Percentiles rank a stretch among this genome's conserved stretches.
These are phyloP conservation scores for Actinidia arguta DNA, from an alignment of 179 eudicot species.

Conservation along the genomic window DNA sequence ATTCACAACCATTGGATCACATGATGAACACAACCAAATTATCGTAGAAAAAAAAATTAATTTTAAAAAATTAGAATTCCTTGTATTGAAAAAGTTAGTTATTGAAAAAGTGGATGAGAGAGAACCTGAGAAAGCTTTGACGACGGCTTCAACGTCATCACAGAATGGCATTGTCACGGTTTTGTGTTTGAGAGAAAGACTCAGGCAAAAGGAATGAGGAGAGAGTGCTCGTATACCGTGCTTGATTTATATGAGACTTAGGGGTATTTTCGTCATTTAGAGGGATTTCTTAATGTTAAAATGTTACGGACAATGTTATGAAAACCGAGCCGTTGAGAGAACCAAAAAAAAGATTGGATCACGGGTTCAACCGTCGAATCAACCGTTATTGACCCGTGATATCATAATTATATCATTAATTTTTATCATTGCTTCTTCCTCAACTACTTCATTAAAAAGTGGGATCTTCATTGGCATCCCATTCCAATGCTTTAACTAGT, in stretches of 20 bases:
- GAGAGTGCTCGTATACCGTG: neutral
- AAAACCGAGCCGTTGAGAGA: no score
- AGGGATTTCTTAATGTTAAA: neutral
- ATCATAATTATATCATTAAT: no score
- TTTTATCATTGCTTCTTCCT: no score
- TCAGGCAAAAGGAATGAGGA: neutral
- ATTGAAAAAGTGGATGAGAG: neutral
- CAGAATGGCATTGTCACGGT: constrained; percentile 41
- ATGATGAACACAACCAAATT: constrained; percentile 3
- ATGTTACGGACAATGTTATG: no score
- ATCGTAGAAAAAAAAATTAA: neutral
- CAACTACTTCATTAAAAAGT: no score
- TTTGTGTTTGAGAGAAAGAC: neutral
- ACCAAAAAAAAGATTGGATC: no score
- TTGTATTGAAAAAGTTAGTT: neutral
- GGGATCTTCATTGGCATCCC: no score
- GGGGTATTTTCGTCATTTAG: constrained; percentile 15
- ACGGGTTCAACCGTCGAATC: no score
- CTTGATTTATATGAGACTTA: constrained; percentile 8
- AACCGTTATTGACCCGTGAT: no score
- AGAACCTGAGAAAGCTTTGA: constrained; percentile 76
- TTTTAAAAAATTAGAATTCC: neutral
- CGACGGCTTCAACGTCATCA: constrained; percentile 46
- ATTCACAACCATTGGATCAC: neutral
- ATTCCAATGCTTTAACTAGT: no score